These are phyloP conservation scores for Botryosphaeria dothidea DNA, from an alignment of 2,329 filamentous ascomycete species.

Conservation along the genomic window DNA sequence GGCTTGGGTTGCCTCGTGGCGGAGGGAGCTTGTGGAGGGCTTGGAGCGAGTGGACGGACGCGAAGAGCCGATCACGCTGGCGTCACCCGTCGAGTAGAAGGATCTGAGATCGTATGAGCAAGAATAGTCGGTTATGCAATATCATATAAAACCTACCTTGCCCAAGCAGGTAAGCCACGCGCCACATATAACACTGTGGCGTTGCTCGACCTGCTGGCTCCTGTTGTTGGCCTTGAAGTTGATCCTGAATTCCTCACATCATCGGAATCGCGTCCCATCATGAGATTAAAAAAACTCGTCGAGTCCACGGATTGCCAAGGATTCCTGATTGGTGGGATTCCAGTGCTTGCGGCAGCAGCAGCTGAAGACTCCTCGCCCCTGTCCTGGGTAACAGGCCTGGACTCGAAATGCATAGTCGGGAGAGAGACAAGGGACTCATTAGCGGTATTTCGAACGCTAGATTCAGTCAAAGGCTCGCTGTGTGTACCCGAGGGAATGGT, in stretches of 20 bases:
- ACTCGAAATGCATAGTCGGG: conserved; percentile 2
- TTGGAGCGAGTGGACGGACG: not conserved
- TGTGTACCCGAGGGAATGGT: not conserved
- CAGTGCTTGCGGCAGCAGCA: not conserved
- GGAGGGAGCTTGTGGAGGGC: not conserved
- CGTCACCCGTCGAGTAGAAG: conserved; percentile 8
- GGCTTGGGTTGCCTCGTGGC: not conserved
- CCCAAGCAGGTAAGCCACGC: conserved; percentile 8
- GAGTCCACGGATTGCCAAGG: conserved; percentile 17
- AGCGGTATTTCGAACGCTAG: not conserved
- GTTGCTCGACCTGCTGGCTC: conserved; percentile 5
- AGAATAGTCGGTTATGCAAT: no score
- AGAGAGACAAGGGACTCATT: conserved; percentile 1
- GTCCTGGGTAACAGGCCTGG: not conserved
- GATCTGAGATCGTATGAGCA: not conserved
- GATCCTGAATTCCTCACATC: not conserved
- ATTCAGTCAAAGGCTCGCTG: not conserved
- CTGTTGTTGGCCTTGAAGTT: not conserved
- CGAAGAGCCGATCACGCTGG: conserved; percentile 13
- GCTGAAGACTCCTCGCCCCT: conserved; percentile 7
- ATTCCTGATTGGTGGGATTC: conserved; percentile 10
- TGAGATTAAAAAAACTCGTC: conserved; percentile 2
- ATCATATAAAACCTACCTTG: conserved; percentile 2
- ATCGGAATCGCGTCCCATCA: not conserved
- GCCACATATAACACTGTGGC: conserved; percentile 1